phyloP scores from a whole-genome alignment of 768 basidiomycete species.

The Pleurotus giganteus region DNA sequence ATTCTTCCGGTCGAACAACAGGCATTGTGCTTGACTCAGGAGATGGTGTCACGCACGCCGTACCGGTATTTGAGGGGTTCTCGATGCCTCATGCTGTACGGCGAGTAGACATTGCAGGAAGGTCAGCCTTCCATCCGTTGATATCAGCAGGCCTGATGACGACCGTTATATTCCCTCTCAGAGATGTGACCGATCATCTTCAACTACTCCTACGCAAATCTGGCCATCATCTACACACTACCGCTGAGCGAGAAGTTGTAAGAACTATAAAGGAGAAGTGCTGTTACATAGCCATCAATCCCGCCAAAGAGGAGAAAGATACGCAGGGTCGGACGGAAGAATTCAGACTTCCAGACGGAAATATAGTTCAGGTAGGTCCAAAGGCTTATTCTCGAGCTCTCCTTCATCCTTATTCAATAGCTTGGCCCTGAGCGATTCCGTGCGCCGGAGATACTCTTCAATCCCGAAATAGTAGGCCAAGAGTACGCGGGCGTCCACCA shows the following conservation, averaged over 20 bases:
- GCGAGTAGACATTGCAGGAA: conserved; percentile 93
- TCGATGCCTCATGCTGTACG: conserved; percentile 99
- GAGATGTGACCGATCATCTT: conserved; percentile 96
- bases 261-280: conserved; percentile 98
- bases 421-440: conserved; percentile 94
- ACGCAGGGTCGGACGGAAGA: conserved; percentile 73
- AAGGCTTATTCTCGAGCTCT: conserved; percentile 4
- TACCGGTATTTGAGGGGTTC: conserved; percentile 98
- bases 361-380: conserved; percentile 74
- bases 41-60: conserved; percentile 97
- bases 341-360: conserved; percentile 93
- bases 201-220: conserved; percentile 92
- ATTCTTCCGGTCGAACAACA: conserved; percentile 96
- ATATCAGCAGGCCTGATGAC: too few species aligned
- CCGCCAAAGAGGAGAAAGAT: conserved; percentile 95
- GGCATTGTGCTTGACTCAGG: conserved; percentile 99
- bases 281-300: conserved; percentile 92
- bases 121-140: conserved; percentile 48
- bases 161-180: conserved; percentile 27
- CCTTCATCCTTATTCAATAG: conserved; percentile 39
- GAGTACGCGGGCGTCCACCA: conserved; percentile 98
- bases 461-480: conserved; percentile 93
- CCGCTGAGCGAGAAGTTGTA: conserved; percentile 95
- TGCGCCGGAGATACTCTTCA: conserved; percentile 96
- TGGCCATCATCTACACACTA: conserved; percentile 93